Evolutionary conservation across 257 asterid species (phyloP), one percentile per base, ranked within the genome.

Genomic region (Linaria vulgaris): DNA sequence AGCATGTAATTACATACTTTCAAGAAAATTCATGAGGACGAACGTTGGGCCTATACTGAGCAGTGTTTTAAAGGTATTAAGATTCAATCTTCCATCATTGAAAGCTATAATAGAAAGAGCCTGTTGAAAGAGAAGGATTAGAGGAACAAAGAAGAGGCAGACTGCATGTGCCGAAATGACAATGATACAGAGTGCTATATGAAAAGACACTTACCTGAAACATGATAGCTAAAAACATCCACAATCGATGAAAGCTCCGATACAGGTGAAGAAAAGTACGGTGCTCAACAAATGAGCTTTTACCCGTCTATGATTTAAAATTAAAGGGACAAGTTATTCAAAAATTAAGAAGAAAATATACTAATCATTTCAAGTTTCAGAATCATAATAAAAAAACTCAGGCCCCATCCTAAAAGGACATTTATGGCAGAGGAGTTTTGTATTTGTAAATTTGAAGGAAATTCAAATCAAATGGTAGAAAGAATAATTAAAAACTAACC

Each of bases 271-370:
- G 87, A 69, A 85, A 92, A 46, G 99, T 89, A 45, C 99, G 88
- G 79, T 92, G 99, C 79, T 92, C 99, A 67, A 92, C 99, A 74
- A 89, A 92, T 61, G 96, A 79, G 78, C 95, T 89, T 82, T 92
- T 92, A 31, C 88, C 94, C 20, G 96, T 89, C 99, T 92, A 83
- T 67, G 65, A 66, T 64, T 69, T 50, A 55, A 53, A 51, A 53
- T 17, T 56, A 20, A 41, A 16, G 39, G 56, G 59, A 57, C 10
- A 19, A 9, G 17, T 27, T 10, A 41, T 21, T 19, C 39, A 22
- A 21, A 1, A 53, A 17, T 25, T 17, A n/a, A 38, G 53, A 52
- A 4, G 39, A 56, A 50, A 14, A 25, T 24, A 44, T 27, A 16
- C 31, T n/a, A 34, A 51, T 25, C 39, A 23, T 44, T 51, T 45